Percentiles rank a stretch among this genome's conserved stretches.
These are phyloP conservation scores for Russula abietina DNA, from an alignment of 768 basidiomycete species.

Conservation along the genomic window DNA sequence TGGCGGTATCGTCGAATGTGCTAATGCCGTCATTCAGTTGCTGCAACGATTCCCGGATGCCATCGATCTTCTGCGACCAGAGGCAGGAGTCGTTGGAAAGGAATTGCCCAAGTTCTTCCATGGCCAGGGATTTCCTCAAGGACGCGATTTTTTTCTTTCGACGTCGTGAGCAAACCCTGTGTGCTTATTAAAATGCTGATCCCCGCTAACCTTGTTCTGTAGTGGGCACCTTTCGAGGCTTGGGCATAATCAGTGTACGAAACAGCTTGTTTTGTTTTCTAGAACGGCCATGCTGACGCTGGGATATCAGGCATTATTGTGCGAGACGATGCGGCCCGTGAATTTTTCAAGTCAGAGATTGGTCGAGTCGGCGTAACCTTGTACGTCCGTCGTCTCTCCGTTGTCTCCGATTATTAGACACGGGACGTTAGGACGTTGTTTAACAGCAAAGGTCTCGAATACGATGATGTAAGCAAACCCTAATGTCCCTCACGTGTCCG, in stretches of 20 bases:
- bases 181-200: background rate
- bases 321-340: conserved; percentile 48
- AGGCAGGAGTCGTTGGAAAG: conserved; percentile 50
- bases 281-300: background rate
- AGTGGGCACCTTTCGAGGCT: conserved; percentile 50
- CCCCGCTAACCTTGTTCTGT: background rate
- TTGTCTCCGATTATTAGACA: background rate
- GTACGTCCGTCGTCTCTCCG: conserved; percentile 32
- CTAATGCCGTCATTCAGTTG: conserved; percentile 57
- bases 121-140: conserved; percentile 34
- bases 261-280: background rate
- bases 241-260: conserved; percentile 59
- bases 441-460: conserved; percentile 63
- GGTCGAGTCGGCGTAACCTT: conserved; percentile 54
- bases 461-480: conserved; percentile 45
- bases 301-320: conserved; percentile 55
- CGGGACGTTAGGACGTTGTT: conserved; percentile 42
- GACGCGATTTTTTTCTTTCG: conserved; percentile 5
- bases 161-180: background rate
- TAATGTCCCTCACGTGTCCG: background rate
- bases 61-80: conserved; percentile 53
- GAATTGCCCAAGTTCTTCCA: conserved; percentile 53
- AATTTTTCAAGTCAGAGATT: conserved; percentile 44
- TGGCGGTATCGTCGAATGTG: conserved; percentile 68
- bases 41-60: conserved; percentile 51